Conservation (phyloP, 345 rosid species). For the Eucalyptus leucophloia region DNA sequence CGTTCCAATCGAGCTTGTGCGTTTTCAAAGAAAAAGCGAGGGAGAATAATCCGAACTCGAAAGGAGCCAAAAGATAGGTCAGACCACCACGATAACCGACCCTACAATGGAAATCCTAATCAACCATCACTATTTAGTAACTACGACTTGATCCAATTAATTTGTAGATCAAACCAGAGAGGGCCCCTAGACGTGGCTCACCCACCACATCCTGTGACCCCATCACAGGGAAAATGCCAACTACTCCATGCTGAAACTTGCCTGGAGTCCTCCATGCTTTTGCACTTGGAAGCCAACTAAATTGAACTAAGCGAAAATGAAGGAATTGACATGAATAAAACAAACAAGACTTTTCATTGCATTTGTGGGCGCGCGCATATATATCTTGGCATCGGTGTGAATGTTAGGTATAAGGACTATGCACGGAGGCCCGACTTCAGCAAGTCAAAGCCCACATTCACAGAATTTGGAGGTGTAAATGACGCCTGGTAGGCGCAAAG, state of each 20-base stretch:
- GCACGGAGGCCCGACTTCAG: neutral
- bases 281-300: neutral
- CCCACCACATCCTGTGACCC: neutral
- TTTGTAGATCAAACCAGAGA: neutral
- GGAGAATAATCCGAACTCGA: neutral
- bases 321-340: neutral
- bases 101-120: neutral
- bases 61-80: neutral
- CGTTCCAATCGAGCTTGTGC: neutral
- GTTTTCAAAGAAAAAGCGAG: neutral
- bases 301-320: neutral
- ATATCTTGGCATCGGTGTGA: neutral
- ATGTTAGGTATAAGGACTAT: neutral
- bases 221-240: neutral
- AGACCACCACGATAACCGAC: neutral
- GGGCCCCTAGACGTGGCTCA: neutral
- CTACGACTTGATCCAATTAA: neutral
- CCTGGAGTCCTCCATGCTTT: neutral
- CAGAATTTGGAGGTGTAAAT: neutral
- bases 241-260: neutral
- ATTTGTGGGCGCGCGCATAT: neutral
- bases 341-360: neutral
- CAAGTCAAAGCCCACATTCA: neutral
- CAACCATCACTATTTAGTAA: neutral
- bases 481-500: neutral